Percentiles rank a stretch among this genome's conserved stretches.
phyloP scores from a whole-genome alignment of 1,284 basidiomycete genomes.

The Cronartium ribicola region DNA sequence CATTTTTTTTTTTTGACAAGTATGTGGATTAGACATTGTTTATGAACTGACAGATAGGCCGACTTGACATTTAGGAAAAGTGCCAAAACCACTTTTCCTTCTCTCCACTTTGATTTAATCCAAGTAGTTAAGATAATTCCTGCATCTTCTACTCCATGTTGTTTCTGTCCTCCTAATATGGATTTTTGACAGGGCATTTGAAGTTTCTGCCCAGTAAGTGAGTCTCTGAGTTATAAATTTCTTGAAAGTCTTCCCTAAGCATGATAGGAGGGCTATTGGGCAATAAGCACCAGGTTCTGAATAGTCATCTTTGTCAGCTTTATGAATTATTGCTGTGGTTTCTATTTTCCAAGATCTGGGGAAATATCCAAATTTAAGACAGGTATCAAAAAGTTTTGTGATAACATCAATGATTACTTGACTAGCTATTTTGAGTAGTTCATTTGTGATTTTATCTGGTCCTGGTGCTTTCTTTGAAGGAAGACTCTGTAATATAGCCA shows the following conservation, averaged over 20 bases:
- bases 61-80: not conserved
- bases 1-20: not conserved
- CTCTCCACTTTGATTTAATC: not conserved
- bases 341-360: not conserved
- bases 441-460: too few relatives aligned
- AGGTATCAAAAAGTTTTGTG: too few relatives aligned
- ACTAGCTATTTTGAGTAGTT: too few relatives aligned
- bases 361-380: not conserved
- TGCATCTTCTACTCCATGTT: not conserved
- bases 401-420: too few relatives aligned
- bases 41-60: not conserved
- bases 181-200: not conserved
- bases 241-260: not conserved
- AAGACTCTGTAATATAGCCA: too few relatives aligned
- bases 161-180: not conserved
- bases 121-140: not conserved
- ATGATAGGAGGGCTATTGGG: not conserved
- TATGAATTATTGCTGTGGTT: not conserved
- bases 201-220: not conserved
- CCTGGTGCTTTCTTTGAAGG: too few relatives aligned
- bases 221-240: not conserved
- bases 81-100: not conserved
- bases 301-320: not conserved
- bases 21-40: not conserved
- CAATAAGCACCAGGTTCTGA: not conserved